Percentiles rank a stretch among this genome's conserved stretches.
These are phyloP conservation scores for Stagonosporopsis rhizophila DNA, from an alignment of 2,329 filamentous ascomycete genomes.

Conservation along the genomic window DNA sequence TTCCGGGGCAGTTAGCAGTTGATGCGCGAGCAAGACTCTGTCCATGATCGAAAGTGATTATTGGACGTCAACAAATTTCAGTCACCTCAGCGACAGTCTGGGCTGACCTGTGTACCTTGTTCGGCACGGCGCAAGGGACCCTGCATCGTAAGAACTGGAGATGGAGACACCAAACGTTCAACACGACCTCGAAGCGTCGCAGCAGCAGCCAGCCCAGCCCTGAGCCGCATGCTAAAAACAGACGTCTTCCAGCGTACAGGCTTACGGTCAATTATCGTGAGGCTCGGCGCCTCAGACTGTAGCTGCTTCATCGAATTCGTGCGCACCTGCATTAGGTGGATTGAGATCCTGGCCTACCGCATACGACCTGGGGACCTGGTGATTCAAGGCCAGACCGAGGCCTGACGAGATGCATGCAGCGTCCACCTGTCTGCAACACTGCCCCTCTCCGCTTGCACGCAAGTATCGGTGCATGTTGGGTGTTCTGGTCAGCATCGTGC, in stretches of 20 bases:
- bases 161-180: constrained; percentile 31
- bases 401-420: constrained; percentile 15
- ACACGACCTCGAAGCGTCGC: constrained; percentile 17
- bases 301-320: constrained; percentile 21
- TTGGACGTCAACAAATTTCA: not conserved
- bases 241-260: constrained; percentile 20
- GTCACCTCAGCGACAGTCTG: constrained; percentile 4
- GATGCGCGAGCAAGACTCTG: not conserved
- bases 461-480: not conserved
- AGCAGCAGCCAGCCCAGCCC: constrained; percentile 32
- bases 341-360: constrained; percentile 9
- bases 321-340: constrained; percentile 10
- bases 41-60: constrained; percentile 4
- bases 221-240: constrained; percentile 24
- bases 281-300: constrained; percentile 20
- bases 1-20: constrained; percentile 4
- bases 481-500: constrained; percentile 3
- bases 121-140: constrained; percentile 21
- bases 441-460: constrained; percentile 3
- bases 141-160: constrained; percentile 35
- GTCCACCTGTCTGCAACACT: constrained; percentile 10
- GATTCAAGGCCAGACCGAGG: constrained; percentile 5
- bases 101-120: constrained; percentile 6
- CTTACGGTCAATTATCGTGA: constrained; percentile 24
- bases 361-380: constrained; percentile 9